These are phyloP conservation scores for Fusarium sp. DNA, from an alignment of 2,329 filamentous ascomycete genomes.

Conservation along the genomic window DNA sequence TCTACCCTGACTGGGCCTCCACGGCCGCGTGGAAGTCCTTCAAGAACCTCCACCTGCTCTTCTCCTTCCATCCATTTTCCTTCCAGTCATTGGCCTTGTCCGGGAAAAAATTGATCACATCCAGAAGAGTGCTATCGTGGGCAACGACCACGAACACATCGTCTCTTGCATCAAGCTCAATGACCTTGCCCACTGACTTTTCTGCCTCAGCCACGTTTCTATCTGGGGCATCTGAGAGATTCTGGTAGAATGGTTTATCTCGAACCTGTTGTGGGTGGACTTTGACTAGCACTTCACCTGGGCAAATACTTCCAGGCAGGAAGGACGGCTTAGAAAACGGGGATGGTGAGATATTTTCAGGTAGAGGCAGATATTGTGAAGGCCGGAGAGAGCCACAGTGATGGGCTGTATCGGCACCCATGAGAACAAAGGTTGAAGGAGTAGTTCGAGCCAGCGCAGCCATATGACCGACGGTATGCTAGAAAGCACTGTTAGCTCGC, in stretches of 20 bases:
- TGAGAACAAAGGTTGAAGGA: slow-evolving; percentile 3
- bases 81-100: slow-evolving; percentile 3
- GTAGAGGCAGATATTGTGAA: neutral
- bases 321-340: slow-evolving; percentile 1
- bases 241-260: slow-evolving; percentile 1
- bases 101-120: slow-evolving; percentile 6
- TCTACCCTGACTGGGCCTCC: neutral
- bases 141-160: slow-evolving; percentile 6
- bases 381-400: neutral
- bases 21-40: neutral
- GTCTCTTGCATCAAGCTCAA: neutral
- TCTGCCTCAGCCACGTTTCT: slow-evolving; percentile 1
- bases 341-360: neutral
- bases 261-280: neutral
- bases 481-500: neutral
- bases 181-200: neutral
- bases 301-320: neutral
- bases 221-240: neutral
- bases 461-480: slow-evolving; percentile 22
- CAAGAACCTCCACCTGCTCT: neutral
- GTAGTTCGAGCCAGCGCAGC: slow-evolving; percentile 23
- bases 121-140: slow-evolving; percentile 3
- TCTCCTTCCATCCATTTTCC: slow-evolving; percentile 7
- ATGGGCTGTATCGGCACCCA: slow-evolving; percentile 4
- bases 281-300: neutral